Evolutionary conservation across 2,329 filamentous ascomycete species (phyloP).

Genomic region (Colletotrichum camelliae): DNA sequence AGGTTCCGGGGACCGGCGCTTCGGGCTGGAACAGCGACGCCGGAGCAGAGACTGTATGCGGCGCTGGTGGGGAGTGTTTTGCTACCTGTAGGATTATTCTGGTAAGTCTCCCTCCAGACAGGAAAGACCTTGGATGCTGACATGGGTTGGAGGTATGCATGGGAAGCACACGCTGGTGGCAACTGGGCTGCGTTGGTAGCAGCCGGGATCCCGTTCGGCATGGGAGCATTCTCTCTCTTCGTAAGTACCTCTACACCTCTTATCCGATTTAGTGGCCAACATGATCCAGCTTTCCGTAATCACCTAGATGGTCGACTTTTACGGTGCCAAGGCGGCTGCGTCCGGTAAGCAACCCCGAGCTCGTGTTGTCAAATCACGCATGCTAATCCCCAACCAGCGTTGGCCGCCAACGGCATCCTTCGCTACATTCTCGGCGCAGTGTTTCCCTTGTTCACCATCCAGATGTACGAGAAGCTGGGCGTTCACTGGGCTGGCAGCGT

Average conservation of each 20-base stretch:
- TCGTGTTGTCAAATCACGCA: too few species aligned
- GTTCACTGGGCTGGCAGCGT: slow-evolving; percentile 37
- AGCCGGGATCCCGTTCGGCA: slow-evolving; percentile 22
- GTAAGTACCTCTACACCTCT: neutral
- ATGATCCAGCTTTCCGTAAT: neutral
- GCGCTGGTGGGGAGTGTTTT: slow-evolving; percentile 24
- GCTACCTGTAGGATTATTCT: slow-evolving; percentile 23
- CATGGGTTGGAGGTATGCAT: slow-evolving; percentile 3
- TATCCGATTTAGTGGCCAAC: accelerated
- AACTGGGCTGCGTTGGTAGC: slow-evolving; percentile 24
- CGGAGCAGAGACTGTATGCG: slow-evolving; percentile 24
- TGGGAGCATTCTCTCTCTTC: neutral
- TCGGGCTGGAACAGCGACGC: neutral
- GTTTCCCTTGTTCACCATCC: slow-evolving; percentile 50
- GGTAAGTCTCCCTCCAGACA: neutral
- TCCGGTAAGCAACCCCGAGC: slow-evolving; percentile 2
- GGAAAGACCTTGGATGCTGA: neutral
- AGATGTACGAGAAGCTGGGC: slow-evolving; percentile 41
- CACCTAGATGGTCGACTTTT: slow-evolving; percentile 25
- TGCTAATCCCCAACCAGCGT: neutral
- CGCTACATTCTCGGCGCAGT: slow-evolving; percentile 44
- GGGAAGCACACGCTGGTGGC: slow-evolving; percentile 37
- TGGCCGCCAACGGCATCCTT: slow-evolving; percentile 49
- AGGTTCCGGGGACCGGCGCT: neutral
- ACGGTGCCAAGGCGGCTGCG: slow-evolving; percentile 19